Evolutionary conservation across 129 eudicot species (phyloP), one percentile per base, ranked within the genome.

Genomic region (Flaveria trinervia): DNA sequence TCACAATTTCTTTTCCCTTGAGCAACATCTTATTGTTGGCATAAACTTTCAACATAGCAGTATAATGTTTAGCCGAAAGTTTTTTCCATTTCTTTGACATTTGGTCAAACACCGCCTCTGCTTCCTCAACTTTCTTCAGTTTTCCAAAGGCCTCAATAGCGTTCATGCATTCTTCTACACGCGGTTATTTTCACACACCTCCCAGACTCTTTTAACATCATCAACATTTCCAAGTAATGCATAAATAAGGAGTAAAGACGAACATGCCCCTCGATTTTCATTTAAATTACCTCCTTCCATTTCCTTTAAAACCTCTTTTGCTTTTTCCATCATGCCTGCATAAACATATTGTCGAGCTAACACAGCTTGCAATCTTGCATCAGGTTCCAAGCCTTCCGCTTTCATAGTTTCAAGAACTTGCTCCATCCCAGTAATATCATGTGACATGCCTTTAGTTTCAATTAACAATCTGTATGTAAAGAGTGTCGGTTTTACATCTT

Each of bases 141-240:
- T 80, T 86, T 17, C 99, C 99, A 83, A 84, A 94, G 13, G 99
- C 93, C 11, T 84, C 90, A 69, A 94, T 87, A 1, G 90, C 96
- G 43, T 85, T 76, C 61, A 81, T 5, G 70, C 81, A 87, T 26
- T 94, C 99, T 2, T 15, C 55, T 4, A 68, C 2, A 3, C 77
- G 77, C 33, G 94, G 45, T 84, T 79, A 0, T 86, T 16, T 70
- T 80, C 64, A n/a, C 93, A 89, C 6, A 74, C 46, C 26, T 76
- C 77, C 99, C 99, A 94, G 74, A 91, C 65, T 75, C 97, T 80
- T 33, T 50, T 83, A 20, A 94, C 96, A 9, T 94, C 92, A 15
- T 91, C 90, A 3, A 72, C 81, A 67, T 75, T 87, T 61, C 88
- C 92, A 10, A 94, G 90, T 64, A 77, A 72, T 2, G 92, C 88